A percentile compares a stretch with the other conserved stretches of the same genome.
These are phyloP conservation scores for Syzygium malaccense DNA, from an alignment of 441 rosid genomes.

Conservation along the genomic window DNA sequence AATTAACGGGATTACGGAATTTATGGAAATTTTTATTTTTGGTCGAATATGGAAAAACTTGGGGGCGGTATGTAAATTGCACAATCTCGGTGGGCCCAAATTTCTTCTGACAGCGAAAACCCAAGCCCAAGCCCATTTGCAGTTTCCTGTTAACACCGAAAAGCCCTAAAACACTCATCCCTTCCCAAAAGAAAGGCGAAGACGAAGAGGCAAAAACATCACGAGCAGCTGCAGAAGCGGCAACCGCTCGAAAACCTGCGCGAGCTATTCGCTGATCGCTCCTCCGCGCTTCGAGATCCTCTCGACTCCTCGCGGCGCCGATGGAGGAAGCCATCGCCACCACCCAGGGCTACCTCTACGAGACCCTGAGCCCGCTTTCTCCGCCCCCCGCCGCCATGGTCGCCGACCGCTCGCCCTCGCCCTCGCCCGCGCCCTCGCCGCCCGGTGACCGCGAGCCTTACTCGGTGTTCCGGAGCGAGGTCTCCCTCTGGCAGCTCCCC, in stretches of 20 bases:
- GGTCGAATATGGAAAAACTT: too few relatives aligned
- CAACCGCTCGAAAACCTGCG: neutral
- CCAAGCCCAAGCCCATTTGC: neutral
- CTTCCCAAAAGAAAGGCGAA: neutral
- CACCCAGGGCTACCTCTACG: conserved; percentile 32
- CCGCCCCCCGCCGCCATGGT: neutral
- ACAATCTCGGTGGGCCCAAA: neutral
- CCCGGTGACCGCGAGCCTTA: conserved; percentile 24
- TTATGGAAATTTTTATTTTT: neutral
- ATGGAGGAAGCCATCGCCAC: neutral
- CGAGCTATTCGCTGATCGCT: neutral
- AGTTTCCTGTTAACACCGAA: neutral
- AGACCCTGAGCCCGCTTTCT: conserved; percentile 50
- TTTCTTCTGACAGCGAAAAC: neutral
- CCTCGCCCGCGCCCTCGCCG: conserved; percentile 23
- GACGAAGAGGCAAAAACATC: neutral
- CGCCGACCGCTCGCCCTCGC: conserved; percentile 19
- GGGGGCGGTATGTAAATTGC: neutral
- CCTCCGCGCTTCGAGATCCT: neutral
- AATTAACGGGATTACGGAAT: neutral
- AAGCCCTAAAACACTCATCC: neutral
- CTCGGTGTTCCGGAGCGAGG: conserved; percentile 65
- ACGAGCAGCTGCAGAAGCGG: neutral
- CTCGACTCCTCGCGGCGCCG: neutral
- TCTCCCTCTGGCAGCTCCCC: conserved; percentile 32